These are phyloP conservation scores for Cinnamomum chago DNA, from an alignment of 164 flowering plant genomes.

Conservation along the genomic window DNA sequence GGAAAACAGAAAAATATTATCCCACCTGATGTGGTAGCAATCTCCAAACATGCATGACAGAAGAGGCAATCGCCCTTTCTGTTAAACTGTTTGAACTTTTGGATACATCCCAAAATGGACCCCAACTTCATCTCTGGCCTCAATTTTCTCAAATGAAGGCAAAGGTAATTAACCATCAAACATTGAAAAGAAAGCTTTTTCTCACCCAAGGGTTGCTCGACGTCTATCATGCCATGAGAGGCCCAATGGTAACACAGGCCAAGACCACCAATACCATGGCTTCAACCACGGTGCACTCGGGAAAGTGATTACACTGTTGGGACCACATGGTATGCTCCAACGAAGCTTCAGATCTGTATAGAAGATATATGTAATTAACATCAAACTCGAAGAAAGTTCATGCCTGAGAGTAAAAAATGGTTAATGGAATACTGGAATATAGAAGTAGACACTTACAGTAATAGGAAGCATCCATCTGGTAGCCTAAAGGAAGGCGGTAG, in stretches of 20 bases:
- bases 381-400: not conserved
- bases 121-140: not conserved
- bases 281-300: conserved; percentile 91
- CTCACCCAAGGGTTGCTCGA: conserved; percentile 74
- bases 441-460: conserved; percentile 46
- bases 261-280: conserved; percentile 99
- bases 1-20: no score
- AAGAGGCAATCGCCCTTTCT: not conserved
- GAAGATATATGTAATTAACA: not conserved
- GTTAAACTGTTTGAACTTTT: not conserved
- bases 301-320: conserved; percentile 94
- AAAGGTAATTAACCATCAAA: not conserved
- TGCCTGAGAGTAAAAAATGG: not conserved
- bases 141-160: not conserved
- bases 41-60: not conserved
- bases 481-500: conserved; percentile 89
- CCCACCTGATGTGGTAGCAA: no score
- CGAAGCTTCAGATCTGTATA: conserved; percentile 66
- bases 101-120: not conserved
- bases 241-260: conserved; percentile 95
- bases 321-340: conserved; percentile 92
- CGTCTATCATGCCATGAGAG: conserved; percentile 83
- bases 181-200: not conserved
- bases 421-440: not conserved
- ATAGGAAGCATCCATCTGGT: conserved; percentile 99